These are phyloP conservation scores for Hymenoscyphus scutula DNA, from an alignment of 2,329 filamentous ascomycete genomes.

Conservation along the genomic window DNA sequence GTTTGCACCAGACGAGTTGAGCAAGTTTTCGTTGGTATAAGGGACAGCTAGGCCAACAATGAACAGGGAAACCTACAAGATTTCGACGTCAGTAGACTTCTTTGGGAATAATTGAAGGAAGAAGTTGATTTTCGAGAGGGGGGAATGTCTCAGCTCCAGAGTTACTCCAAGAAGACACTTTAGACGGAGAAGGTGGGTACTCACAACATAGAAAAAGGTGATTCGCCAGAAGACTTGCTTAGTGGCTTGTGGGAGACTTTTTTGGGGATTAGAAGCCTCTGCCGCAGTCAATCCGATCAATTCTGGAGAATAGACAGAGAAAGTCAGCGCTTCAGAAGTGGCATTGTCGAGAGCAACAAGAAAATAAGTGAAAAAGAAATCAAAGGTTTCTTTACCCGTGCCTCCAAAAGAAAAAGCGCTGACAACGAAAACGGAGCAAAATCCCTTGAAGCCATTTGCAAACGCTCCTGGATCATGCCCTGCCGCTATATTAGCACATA, in stretches of 20 bases:
- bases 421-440: conserved; percentile 62
- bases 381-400: conserved; percentile 36
- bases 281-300: conserved; percentile 59
- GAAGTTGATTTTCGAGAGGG: no score
- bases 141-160: no score
- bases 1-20: conserved; percentile 31
- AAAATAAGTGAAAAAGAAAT: neutral
- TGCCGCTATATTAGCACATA: neutral
- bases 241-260: conserved; percentile 43
- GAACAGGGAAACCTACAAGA: conserved; percentile 42
- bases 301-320: conserved; percentile 39
- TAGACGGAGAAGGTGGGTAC: no score
- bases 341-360: neutral
- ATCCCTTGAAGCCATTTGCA: conserved; percentile 59
- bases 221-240: conserved; percentile 49
- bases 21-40: conserved; percentile 33
- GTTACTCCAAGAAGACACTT: no score
- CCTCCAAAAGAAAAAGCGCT: conserved; percentile 62
- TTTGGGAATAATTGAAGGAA: no score
- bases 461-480: conserved; percentile 55
- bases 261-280: conserved; percentile 55
- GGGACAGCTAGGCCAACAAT: conserved; percentile 45
- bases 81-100: no score
- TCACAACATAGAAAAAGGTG: conserved; percentile 45
- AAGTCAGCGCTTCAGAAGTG: neutral